Evolutionary conservation across 331 rosid genomes (phyloP).

Genomic region (Erythrophleum ivorense): DNA sequence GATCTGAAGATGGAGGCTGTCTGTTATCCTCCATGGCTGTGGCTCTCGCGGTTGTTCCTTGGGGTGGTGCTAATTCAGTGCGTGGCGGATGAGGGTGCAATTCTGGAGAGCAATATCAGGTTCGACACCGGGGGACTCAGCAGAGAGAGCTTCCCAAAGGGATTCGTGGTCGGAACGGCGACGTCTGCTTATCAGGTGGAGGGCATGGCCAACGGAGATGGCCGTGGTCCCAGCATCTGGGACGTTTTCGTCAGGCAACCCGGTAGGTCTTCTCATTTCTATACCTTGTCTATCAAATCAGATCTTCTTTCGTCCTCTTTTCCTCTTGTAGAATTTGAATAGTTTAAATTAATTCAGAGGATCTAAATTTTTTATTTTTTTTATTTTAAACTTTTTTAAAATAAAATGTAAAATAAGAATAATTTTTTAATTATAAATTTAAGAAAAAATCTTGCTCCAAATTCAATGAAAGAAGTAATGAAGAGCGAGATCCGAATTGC

Average conservation of each 20-base stretch:
- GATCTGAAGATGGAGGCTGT: slow-evolving; percentile 26
- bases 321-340: too few relatives aligned
- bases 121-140: slow-evolving; percentile 67
- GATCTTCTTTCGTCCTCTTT: too few relatives aligned
- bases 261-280: slow-evolving; percentile 44
- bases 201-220: slow-evolving; percentile 82
- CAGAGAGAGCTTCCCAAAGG: slow-evolving; percentile 59
- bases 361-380: too few relatives aligned
- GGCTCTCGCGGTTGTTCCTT: background rate
- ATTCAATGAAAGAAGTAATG: too few relatives aligned
- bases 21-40: background rate
- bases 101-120: slow-evolving; percentile 35
- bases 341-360: too few relatives aligned
- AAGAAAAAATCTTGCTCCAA: too few relatives aligned
- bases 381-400: too few relatives aligned
- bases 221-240: slow-evolving; percentile 99
- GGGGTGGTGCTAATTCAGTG: slow-evolving; percentile 33
- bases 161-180: slow-evolving; percentile 84
- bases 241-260: slow-evolving; percentile 71
- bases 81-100: slow-evolving; percentile 6
- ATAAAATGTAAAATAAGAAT: too few relatives aligned
- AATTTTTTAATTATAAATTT: too few relatives aligned
- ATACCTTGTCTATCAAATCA: too few relatives aligned
- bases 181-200: slow-evolving; percentile 93
- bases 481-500: too few relatives aligned